Conservation (phyloP, 208 protist species). For the Porcisia deanei region DNA sequence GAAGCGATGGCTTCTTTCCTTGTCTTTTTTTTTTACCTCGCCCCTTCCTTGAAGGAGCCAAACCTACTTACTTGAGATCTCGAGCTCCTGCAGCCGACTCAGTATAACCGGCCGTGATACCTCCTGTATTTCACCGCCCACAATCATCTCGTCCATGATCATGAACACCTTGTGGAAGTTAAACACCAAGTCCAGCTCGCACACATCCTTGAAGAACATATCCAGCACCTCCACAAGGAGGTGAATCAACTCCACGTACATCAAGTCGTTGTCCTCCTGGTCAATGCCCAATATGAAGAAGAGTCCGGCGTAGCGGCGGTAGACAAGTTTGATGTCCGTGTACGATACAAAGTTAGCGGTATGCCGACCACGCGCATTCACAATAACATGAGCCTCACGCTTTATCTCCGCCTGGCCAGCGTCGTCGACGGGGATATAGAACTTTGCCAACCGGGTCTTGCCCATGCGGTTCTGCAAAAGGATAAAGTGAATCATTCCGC, state of each 20-base stretch:
- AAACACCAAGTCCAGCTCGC: slow-evolving; percentile 99
- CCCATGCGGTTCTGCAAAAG: slow-evolving; percentile 99
- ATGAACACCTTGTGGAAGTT: slow-evolving; percentile 99
- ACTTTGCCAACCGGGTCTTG: slow-evolving; percentile 99
- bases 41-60: not conserved
- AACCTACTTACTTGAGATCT: slow-evolving; percentile 83
- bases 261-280: slow-evolving; percentile 98
- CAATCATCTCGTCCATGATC: slow-evolving; percentile 98
- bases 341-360: slow-evolving; percentile 98
- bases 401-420: slow-evolving; percentile 94
- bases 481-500: slow-evolving; percentile 97
- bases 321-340: slow-evolving; percentile 96
- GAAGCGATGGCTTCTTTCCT: not conserved
- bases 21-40: not conserved
- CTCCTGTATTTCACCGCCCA: slow-evolving; percentile 98
- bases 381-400: slow-evolving; percentile 95
- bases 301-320: slow-evolving; percentile 99
- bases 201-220: slow-evolving; percentile 99
- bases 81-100: slow-evolving; percentile 88
- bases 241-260: slow-evolving; percentile 98
- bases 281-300: slow-evolving; percentile 99
- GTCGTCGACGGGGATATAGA: slow-evolving; percentile 96
- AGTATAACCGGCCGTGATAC: slow-evolving; percentile 95
- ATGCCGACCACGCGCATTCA: slow-evolving; percentile 94
- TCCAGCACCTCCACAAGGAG: slow-evolving; percentile 98